These are phyloP conservation scores for Erigeron philadelphicus DNA, from an alignment of 140 eudicot genomes.

Conservation along the genomic window DNA sequence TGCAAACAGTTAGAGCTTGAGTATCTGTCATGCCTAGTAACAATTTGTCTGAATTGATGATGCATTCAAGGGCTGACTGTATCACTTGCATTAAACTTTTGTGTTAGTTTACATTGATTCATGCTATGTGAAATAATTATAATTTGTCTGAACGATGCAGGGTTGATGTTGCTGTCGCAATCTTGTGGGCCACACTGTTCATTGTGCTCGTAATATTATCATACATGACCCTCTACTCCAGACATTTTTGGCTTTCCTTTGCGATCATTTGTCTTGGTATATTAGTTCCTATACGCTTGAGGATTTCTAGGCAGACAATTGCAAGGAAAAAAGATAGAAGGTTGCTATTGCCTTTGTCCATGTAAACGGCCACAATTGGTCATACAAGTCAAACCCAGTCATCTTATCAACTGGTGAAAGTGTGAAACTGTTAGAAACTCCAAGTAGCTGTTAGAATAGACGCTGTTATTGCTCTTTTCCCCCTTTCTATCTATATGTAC, in stretches of 20 bases:
- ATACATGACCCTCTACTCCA: conserved; percentile 53
- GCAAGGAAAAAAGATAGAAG: conserved; percentile 58
- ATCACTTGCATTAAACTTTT: no score
- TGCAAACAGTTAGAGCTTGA: neutral
- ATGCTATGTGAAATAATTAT: conserved; percentile 12
- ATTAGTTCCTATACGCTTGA: conserved; percentile 49
- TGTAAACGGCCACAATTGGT: conserved; percentile 35
- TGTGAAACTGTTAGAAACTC: conserved; percentile 15
- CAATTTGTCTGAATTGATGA: neutral
- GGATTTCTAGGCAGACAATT: conserved; percentile 47
- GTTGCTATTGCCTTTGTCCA: conserved; percentile 56
- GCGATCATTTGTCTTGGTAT: conserved; percentile 46
- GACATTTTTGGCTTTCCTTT: conserved; percentile 55
- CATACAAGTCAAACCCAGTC: conserved; percentile 19
- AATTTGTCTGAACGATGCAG: conserved; percentile 34
- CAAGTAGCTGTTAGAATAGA: conserved; percentile 32
- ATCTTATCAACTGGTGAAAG: conserved; percentile 21
- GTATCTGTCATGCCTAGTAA: neutral
- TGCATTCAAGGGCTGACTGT: no score
- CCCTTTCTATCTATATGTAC: conserved; percentile 27
- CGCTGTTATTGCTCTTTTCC: conserved; percentile 21
- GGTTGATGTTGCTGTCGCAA: conserved; percentile 59
- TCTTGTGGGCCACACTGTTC: conserved; percentile 41
- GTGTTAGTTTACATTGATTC: neutral
- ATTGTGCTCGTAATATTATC: conserved; percentile 47